Evolutionary conservation across 2,329 filamentous ascomycete genomes (phyloP).

Genomic region (Ophiostoma sp.): DNA sequence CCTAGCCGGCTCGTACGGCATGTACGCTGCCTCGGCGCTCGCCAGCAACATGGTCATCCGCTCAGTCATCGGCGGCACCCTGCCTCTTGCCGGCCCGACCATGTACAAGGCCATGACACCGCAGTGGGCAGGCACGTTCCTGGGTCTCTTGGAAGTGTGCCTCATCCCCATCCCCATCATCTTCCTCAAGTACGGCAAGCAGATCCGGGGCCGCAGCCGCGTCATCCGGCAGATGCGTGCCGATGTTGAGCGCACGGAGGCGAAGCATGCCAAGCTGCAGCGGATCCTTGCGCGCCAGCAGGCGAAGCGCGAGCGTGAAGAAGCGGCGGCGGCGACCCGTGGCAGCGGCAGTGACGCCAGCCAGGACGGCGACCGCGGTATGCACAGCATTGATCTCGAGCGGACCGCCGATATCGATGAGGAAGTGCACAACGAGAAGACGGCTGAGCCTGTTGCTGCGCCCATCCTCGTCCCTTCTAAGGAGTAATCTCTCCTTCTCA

Average conservation of each 20-base stretch:
- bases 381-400: slow-evolving; percentile 19
- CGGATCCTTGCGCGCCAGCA: slow-evolving; percentile 25
- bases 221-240: slow-evolving; percentile 41
- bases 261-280: slow-evolving; percentile 15
- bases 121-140: slow-evolving; percentile 67
- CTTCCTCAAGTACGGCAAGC: slow-evolving; percentile 57
- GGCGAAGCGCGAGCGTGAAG: slow-evolving; percentile 17
- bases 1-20: slow-evolving; percentile 66
- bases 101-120: slow-evolving; percentile 64
- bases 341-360: background rate
- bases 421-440: slow-evolving; percentile 6
- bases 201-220: slow-evolving; percentile 44
- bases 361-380: slow-evolving; percentile 13
- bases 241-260: slow-evolving; percentile 28
- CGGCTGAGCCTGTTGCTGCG: background rate
- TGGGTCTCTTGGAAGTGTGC: slow-evolving; percentile 62
- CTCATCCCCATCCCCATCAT: slow-evolving; percentile 70
- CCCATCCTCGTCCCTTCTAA: background rate
- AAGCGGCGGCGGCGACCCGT: slow-evolving; percentile 2
- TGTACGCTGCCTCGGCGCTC: slow-evolving; percentile 70
- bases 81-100: slow-evolving; percentile 65
- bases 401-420: slow-evolving; percentile 12
- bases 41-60: slow-evolving; percentile 70
- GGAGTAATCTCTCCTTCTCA: background rate
- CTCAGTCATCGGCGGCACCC: slow-evolving; percentile 60